phyloP scores from a whole-genome alignment of 2,329 filamentous ascomycete species.

The Fusarium scirpi region DNA sequence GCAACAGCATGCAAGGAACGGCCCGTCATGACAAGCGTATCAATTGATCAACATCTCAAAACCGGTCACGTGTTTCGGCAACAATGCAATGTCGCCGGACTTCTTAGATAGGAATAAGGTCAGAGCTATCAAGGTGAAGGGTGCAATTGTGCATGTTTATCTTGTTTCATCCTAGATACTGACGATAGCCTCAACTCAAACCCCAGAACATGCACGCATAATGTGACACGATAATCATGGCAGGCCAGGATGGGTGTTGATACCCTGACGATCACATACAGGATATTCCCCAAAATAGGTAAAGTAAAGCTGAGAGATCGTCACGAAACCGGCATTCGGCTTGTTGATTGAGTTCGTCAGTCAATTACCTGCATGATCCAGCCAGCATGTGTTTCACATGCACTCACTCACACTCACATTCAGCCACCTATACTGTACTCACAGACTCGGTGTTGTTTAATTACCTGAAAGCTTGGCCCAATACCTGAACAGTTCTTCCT shows the following conservation, averaged over 20 bases:
- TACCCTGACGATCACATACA: conserved; percentile 33
- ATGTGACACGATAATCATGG: neutral
- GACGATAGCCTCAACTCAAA: conserved; percentile 9
- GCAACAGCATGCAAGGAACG: conserved; percentile 11
- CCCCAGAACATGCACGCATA: neutral
- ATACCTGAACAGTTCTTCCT: neutral
- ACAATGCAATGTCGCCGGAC: conserved; percentile 21
- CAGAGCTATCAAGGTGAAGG: neutral
- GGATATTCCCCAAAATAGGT: conserved; percentile 32
- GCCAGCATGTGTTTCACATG: neutral
- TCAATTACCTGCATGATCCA: neutral
- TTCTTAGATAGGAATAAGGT: conserved; percentile 34
- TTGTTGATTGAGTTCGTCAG: neutral
- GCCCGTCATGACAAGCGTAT: conserved; percentile 16
- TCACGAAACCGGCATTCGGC: conserved; percentile 14
- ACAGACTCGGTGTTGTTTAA: neutral
- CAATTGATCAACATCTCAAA: conserved; percentile 1
- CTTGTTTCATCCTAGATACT: conserved; percentile 6
- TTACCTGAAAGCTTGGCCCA: conserved; percentile 32
- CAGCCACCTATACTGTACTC: neutral
- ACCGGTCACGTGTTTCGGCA: conserved; percentile 24
- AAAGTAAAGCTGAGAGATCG: conserved; percentile 10
- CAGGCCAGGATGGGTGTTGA: conserved; percentile 13
- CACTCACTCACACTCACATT: neutral
- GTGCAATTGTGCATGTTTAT: conserved; percentile 8